These are phyloP conservation scores for Sarocladiaceae sp. DNA, from an alignment of 2,329 filamentous ascomycete genomes.

Conservation along the genomic window DNA sequence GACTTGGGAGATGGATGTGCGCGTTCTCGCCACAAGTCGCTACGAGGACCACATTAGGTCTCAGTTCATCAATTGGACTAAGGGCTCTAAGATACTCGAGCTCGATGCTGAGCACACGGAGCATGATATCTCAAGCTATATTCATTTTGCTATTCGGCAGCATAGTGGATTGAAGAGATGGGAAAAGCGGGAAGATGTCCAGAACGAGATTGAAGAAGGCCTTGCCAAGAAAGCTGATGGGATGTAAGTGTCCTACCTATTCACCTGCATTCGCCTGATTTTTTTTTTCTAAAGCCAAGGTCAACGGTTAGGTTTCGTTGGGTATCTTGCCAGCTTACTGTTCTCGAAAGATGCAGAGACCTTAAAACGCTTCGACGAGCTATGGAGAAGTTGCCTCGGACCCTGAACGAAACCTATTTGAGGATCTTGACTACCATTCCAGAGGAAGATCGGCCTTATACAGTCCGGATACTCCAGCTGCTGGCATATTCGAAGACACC, in stretches of 20 bases:
- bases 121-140: background rate
- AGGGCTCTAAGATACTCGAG: background rate
- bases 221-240: background rate
- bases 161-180: background rate
- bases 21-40: background rate
- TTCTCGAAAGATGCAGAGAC: background rate
- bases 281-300: too few relatives aligned
- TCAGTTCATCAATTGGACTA: background rate
- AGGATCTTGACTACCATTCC: background rate
- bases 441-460: background rate
- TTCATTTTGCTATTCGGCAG: background rate
- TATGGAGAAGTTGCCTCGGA: background rate
- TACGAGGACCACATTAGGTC: background rate
- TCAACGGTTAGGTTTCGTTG: background rate
- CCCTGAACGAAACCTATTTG: background rate
- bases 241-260: background rate
- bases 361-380: background rate
- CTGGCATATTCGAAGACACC: background rate
- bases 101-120: background rate
- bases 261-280: too few relatives aligned
- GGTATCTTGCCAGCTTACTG: background rate
- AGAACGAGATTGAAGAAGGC: background rate
- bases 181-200: background rate
- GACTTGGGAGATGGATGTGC: background rate
- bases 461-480: background rate